These are phyloP conservation scores for Reticulascus tulasneorum DNA, from an alignment of 2,329 filamentous ascomycete genomes.

Conservation along the genomic window DNA sequence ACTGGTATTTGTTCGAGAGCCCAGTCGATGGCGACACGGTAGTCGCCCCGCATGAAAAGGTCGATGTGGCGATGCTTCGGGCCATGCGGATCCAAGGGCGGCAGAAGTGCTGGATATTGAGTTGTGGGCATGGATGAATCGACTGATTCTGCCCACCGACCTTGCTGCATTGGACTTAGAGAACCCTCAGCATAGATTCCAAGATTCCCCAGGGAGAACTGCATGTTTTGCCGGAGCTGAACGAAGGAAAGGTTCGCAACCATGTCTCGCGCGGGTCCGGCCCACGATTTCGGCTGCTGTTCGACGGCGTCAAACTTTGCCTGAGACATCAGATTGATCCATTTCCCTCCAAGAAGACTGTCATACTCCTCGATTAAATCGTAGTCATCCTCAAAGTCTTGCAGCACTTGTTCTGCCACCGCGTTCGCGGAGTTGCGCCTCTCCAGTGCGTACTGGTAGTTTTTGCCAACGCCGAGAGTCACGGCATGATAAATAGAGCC, in stretches of 20 bases:
- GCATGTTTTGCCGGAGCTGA: constrained; percentile 31
- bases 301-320: constrained; percentile 37
- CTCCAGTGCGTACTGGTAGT: constrained; percentile 48
- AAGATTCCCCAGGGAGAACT: constrained; percentile 36
- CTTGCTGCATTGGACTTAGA: constrained; percentile 49
- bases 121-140: constrained; percentile 26
- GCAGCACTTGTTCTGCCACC: constrained; percentile 34
- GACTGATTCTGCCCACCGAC: constrained; percentile 49
- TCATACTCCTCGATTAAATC: constrained; percentile 41
- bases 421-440: constrained; percentile 51
- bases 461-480: constrained; percentile 44
- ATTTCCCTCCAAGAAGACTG: constrained; percentile 41
- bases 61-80: constrained; percentile 41
- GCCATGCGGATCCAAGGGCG: constrained; percentile 43
- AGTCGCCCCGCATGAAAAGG: constrained; percentile 41
- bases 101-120: constrained; percentile 36
- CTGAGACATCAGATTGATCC: constrained; percentile 49
- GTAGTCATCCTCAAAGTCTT: constrained; percentile 40
- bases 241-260: constrained; percentile 45
- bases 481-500: constrained; percentile 53
- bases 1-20: constrained; percentile 5
- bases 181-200: constrained; percentile 49
- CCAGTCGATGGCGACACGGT: constrained; percentile 18
- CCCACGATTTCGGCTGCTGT: constrained; percentile 11
- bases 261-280: constrained; percentile 40